Evolutionary conservation across 176 grass and related monocot genomes (phyloP).

Genomic region (Zea luxurians): DNA sequence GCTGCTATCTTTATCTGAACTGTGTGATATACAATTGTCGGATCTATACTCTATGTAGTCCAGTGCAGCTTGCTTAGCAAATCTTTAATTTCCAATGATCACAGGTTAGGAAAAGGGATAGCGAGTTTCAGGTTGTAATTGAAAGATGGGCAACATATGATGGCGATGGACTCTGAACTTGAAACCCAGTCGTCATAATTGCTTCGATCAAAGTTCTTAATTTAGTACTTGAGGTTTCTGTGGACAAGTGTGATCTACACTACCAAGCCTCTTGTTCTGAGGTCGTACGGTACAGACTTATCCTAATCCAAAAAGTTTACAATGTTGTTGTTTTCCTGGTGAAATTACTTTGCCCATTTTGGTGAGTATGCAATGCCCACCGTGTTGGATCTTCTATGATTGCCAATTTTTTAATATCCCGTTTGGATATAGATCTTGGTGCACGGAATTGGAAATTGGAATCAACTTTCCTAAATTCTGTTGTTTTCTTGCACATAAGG

Average conservation of each 20-base stretch:
- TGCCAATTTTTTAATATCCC: background rate
- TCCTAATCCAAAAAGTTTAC: conserved; percentile 10
- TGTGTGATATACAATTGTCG: background rate
- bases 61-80: conserved; percentile 7
- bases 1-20: background rate
- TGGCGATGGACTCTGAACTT: conserved; percentile 76
- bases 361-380: conserved; percentile 20
- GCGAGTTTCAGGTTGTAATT: conserved; percentile 79
- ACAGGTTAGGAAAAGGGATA: conserved; percentile 80
- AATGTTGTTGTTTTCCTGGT: background rate
- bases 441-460: no score
- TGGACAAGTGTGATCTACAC: conserved; percentile 15
- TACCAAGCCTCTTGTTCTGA: conserved; percentile 12
- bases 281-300: background rate
- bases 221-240: background rate
- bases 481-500: no score
- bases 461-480: no score
- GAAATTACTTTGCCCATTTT: conserved; percentile 13
- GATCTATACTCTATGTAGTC: background rate
- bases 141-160: conserved; percentile 98
- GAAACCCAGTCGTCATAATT: background rate
- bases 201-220: conserved; percentile 10
- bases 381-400: background rate
- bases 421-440: no score
- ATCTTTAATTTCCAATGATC: conserved; percentile 5